Evolutionary conservation across 2,329 filamentous ascomycete species (phyloP).

Genomic region (Tolypocladium inflatum): DNA sequence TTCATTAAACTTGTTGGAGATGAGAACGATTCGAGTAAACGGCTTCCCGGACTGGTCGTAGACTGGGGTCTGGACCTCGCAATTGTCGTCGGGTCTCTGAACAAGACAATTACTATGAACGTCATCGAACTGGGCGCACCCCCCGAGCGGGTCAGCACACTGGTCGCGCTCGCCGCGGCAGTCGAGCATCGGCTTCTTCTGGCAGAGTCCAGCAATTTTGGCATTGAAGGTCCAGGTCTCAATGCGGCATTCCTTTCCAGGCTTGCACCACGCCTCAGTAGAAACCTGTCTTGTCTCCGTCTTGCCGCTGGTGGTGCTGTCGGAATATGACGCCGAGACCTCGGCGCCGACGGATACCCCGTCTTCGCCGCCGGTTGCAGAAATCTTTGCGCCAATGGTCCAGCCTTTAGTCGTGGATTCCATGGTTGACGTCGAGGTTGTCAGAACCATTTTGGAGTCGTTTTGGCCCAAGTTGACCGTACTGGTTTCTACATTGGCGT

Average conservation of each 20-base stretch:
- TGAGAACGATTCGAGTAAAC: neutral
- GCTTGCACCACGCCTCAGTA: neutral
- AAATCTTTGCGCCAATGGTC: neutral
- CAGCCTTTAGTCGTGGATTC: neutral
- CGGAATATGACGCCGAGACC: neutral
- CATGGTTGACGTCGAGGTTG: neutral
- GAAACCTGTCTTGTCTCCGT: neutral
- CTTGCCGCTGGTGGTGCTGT: neutral
- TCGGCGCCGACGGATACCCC: neutral
- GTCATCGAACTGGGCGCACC: neutral
- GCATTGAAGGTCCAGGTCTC: constrained; percentile 2
- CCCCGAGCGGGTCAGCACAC: too few species aligned
- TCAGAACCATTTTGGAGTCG: neutral
- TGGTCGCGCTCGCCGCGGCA: neutral
- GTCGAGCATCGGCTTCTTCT: neutral
- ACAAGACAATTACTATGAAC: neutral
- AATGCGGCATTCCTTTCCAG: constrained; percentile 1
- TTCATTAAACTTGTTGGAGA: neutral
- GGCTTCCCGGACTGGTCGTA: neutral
- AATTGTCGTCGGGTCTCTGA: neutral
- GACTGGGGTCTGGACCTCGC: neutral
- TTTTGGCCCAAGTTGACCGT: neutral
- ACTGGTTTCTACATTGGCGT: neutral
- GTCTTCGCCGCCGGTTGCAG: neutral
- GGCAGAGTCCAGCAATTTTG: neutral